Base-by-base conservation (phyloP, 768 basidiomycete species). In the Lyophyllum shimeji region DNA sequence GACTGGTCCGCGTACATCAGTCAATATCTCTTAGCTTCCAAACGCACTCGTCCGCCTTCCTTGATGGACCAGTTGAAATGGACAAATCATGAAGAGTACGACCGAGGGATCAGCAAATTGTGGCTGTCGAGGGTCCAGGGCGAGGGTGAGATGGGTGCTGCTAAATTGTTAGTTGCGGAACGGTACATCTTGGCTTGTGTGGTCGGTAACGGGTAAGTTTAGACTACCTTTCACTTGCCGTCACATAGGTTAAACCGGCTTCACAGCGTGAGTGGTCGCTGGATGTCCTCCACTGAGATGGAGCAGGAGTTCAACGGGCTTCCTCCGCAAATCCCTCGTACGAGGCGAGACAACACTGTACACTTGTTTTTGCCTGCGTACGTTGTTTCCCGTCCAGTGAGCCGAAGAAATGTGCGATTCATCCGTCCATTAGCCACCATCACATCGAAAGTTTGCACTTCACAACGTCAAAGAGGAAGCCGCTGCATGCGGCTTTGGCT, bases 401-500 rank as follows among this genome's bases (percentile, higher is more conserved):
- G n/a, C 29, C 7, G 40, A 11, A n/a, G 37, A 20, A 8, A n/a
- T 18, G 45, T 18, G 6, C 11, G 25, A 18, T 8, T 42, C 24
- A 50, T 20, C n/a, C 13, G 31, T n/a, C 13, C 40, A 33, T 13
- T 39, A 92, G 89, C 34, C 86, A 88, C 53, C 89, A 91, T 66
- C 82, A 87, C 62, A 76, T 92, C 15, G 90, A 93, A 65, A 88
- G 89, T 63, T 69, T 90, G 3, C 87, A 91, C 67, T 84, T 91
- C 61, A 75, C 75, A 3, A 72, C 80, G 0, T 51, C 74, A 0
- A 62, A 69, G 7, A 73, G 78, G 8, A 61, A 63, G 18, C 64
- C 72, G 2, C 69, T 93, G 17, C 89, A 91, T 63, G 67, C 71
- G 1, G 86, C 86, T 1, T 62, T 92, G 5, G 90, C 90, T 0